phyloP scores from a whole-genome alignment of 441 rosid genomes.

The Pelargonium citronellum region DNA sequence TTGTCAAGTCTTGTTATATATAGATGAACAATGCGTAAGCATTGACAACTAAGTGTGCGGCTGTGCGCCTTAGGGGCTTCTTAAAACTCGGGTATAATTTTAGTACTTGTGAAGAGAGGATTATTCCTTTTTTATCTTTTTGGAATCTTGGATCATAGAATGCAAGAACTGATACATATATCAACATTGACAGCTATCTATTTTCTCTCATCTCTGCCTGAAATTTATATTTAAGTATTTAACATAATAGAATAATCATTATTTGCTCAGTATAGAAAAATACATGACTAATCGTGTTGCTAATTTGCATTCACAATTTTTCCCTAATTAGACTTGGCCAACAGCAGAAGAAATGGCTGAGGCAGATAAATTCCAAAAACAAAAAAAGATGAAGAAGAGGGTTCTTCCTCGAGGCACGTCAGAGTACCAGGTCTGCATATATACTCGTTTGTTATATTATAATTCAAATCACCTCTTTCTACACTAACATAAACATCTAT shows the following conservation, averaged over 20 bases:
- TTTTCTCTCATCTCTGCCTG: background rate
- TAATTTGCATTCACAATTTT: background rate
- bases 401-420: slow-evolving; percentile 81
- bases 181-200: background rate
- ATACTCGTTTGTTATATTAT: slow-evolving; percentile 1
- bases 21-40: background rate
- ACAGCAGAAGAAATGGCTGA: slow-evolving; percentile 90
- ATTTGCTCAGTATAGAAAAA: background rate
- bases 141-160: background rate
- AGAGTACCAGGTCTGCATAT: slow-evolving; percentile 69
- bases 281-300: background rate
- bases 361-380: slow-evolving; percentile 58
- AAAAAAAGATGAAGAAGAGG: slow-evolving; percentile 50
- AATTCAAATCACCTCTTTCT: background rate
- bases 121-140: background rate
- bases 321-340: slow-evolving; percentile 77
- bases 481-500: background rate
- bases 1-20: background rate
- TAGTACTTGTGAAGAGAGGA: background rate
- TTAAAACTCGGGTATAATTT: background rate
- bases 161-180: background rate
- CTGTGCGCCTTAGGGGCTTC: too few species aligned
- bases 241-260: background rate
- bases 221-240: background rate
- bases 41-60: too few species aligned